Evolutionary conservation across 495 filamentous ascomycete species (phyloP), one percentile per base, ranked within the genome.

Genomic region (Tetracladium marchalianum): DNA sequence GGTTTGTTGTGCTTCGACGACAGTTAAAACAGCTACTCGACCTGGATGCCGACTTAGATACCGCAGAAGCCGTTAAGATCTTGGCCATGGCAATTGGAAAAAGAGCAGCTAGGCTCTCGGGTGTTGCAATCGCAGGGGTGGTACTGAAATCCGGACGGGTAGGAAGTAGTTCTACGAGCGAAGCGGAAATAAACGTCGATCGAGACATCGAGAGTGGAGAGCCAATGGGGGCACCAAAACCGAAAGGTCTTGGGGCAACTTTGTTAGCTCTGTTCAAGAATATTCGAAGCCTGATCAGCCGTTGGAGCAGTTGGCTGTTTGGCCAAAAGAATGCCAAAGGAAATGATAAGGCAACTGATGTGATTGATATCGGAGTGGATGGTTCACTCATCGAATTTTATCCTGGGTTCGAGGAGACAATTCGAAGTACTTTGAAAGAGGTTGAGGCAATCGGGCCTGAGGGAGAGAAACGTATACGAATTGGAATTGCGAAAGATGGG

Each of bases 401-500:
- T 65, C 89, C 89, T 13, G 77, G 76, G 54, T 95, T 94, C 62
- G 77, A 87, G 52, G 77, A 73, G 12, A 75, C 84, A 62, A 73
- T 94, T 56, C 76, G 78, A 17, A 82, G 87, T 55, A 82, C 83
- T 18, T 62, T 94, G 43, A 65, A 75, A 15, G 72, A 72, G 47
- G 73, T 93, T 11, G 69, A 80, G 27, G 74, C 78, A 45, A 78
- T 94, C 50, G 87, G 87, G 12, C 60, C 56, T 12, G 68, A 71
- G 11, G 84, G 85, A 10, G 85, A 89, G 43, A 80, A 82, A 63
- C 80, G 78, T 58, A 75, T 95, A 48, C 73, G 84, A 38, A 92
- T 95, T 54, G 89, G 87, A 11, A 85, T 94, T 62, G 88, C 88
- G 44, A 90, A 90, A 73, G 88, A 95, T 65, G 88, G 88, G 40